These are phyloP conservation scores for Cucumis hystrix DNA, from an alignment of 306 rosid genomes.

Conservation along the genomic window DNA sequence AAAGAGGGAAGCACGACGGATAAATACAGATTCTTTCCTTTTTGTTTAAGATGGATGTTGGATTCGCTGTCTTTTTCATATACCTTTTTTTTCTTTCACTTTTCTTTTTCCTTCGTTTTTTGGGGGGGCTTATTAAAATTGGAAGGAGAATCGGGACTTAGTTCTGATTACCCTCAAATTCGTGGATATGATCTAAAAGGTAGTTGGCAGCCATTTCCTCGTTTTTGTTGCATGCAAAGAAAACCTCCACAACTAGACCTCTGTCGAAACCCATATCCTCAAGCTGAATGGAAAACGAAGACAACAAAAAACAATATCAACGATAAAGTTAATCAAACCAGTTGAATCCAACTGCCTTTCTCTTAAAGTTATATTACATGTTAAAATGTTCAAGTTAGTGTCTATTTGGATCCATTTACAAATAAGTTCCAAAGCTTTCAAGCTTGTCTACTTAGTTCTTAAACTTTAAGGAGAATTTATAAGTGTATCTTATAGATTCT, in stretches of 20 bases:
- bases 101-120: neutral
- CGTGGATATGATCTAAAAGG: slow-evolving; percentile 79
- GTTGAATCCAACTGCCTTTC: neutral
- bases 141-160: neutral
- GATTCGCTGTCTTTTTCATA: neutral
- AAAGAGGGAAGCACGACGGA: neutral
- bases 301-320: neutral
- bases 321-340: neutral
- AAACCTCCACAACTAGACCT: slow-evolving; percentile 72
- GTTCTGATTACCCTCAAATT: slow-evolving; percentile 52
- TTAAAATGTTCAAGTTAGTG: too few relatives aligned
- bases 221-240: slow-evolving; percentile 77
- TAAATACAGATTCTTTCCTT: slow-evolving; percentile 1
- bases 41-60: neutral
- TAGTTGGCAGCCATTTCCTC: slow-evolving; percentile 95
- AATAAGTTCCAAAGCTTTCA: too few relatives aligned
- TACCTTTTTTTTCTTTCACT: neutral
- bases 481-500: too few relatives aligned
- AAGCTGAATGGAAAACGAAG: slow-evolving; percentile 31
- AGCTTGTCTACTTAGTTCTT: too few relatives aligned
- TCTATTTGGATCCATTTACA: too few relatives aligned
- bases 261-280: slow-evolving; percentile 93
- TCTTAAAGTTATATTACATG: neutral
- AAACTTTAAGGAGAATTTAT: too few relatives aligned
- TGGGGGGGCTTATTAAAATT: neutral